Percentiles rank a stretch among this genome's conserved stretches.
These are phyloP conservation scores for Colletotrichum sp. DNA, from an alignment of 2,329 filamentous ascomycete genomes.

Conservation along the genomic window DNA sequence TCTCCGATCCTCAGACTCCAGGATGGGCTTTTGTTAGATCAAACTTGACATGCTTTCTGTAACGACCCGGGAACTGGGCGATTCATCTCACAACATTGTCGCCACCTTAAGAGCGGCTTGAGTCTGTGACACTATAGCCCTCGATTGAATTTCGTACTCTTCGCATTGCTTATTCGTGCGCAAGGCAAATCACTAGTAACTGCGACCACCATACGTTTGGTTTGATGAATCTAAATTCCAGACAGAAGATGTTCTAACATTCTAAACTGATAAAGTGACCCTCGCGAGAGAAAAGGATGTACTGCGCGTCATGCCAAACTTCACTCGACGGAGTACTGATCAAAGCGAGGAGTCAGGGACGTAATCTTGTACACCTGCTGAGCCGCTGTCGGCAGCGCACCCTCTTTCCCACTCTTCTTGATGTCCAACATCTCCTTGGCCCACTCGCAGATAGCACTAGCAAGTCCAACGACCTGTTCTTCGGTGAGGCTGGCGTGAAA, in stretches of 20 bases:
- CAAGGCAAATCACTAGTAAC: not conserved
- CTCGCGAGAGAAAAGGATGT: not conserved
- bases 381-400: not conserved
- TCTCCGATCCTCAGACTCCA: not conserved
- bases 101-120: not conserved
- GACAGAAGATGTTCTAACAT: not conserved
- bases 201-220: not conserved
- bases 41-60: not conserved
- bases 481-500: constrained; percentile 46
- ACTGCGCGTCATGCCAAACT: not conserved
- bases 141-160: not conserved
- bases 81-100: not conserved
- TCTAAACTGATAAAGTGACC: not conserved
- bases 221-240: not conserved
- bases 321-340: not conserved
- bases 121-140: not conserved
- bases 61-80: not conserved
- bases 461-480: constrained; percentile 32
- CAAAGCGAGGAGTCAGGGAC: not conserved
- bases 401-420: not conserved
- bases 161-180: not conserved
- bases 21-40: not conserved
- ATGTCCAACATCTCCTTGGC: constrained; percentile 19
- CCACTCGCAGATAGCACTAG: constrained; percentile 3
- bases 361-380: not conserved